Evolutionary conservation across 768 basidiomycete genomes (phyloP).

Genomic region (Candolleomyces aberdarensis): DNA sequence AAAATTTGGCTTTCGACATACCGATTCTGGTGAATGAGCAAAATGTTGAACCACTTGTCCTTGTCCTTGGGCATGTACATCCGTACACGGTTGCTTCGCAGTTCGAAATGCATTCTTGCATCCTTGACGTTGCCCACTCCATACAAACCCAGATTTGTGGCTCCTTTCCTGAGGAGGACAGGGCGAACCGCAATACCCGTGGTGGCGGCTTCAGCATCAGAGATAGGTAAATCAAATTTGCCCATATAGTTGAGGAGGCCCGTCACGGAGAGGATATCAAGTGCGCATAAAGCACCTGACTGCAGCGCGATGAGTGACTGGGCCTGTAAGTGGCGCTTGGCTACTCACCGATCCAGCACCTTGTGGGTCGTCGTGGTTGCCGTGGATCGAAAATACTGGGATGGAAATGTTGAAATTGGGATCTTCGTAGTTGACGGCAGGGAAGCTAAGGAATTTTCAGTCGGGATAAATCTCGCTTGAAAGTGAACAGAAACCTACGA

Average conservation of each 20-base stretch:
- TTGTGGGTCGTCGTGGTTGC: conserved; percentile 99
- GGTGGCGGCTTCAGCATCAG: conserved; percentile 57
- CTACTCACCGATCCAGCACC: conserved; percentile 81
- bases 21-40: conserved; percentile 97
- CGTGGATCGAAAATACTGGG: conserved; percentile 99
- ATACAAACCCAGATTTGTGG: conserved; percentile 85
- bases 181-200: conserved; percentile 86
- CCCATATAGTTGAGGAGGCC: conserved; percentile 98
- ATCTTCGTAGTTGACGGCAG: conserved; percentile 96
- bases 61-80: conserved; percentile 96
- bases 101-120: conserved; percentile 93
- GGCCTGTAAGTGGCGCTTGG: neutral
- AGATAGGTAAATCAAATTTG: conserved; percentile 82
- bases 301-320: conserved; percentile 24
- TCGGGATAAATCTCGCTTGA: neutral
- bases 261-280: conserved; percentile 91
- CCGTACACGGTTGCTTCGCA: conserved; percentile 87
- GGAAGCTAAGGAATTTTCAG: conserved; percentile 58
- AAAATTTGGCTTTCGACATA: conserved; percentile 26
- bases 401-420: conserved; percentile 91
- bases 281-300: conserved; percentile 94
- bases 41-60: conserved; percentile 91
- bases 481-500: conserved; percentile 50
- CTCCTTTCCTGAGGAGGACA: conserved; percentile 87
- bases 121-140: conserved; percentile 98